A percentile compares a stretch with the other conserved stretches of the same genome.
These are phyloP conservation scores for Luvunga scandens DNA, from an alignment of 345 rosid genomes.

Conservation along the genomic window DNA sequence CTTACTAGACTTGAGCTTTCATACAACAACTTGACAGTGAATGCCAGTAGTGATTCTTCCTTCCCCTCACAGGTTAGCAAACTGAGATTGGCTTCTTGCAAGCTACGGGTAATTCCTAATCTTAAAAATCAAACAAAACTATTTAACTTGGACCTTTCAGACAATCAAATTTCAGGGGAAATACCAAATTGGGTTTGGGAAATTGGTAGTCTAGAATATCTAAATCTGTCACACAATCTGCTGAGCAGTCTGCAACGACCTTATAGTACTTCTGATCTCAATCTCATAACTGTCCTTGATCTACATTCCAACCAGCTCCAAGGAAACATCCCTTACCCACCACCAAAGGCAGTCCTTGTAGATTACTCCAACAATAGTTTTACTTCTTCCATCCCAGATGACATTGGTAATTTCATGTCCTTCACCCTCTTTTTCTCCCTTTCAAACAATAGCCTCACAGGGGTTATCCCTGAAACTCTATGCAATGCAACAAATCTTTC, in stretches of 20 bases:
- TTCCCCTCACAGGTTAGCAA: slow-evolving; percentile 14
- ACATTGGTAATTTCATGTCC: slow-evolving; percentile 13
- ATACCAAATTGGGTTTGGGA: slow-evolving; percentile 48
- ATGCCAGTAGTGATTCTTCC: neutral
- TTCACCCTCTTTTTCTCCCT: slow-evolving; percentile 26
- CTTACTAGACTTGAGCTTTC: slow-evolving; percentile 42
- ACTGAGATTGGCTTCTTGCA: slow-evolving; percentile 47
- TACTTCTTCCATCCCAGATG: slow-evolving; percentile 15
- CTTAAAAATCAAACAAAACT: slow-evolving; percentile 24
- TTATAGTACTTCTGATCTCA: neutral
- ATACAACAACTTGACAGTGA: slow-evolving; percentile 29
- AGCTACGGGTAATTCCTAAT: slow-evolving; percentile 30
- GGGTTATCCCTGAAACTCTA: slow-evolving; percentile 33
- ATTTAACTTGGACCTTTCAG: slow-evolving; percentile 34
- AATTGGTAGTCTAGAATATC: neutral
- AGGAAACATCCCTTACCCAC: slow-evolving; percentile 22
- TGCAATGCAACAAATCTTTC: slow-evolving; percentile 19
- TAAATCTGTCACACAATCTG: slow-evolving; percentile 22
- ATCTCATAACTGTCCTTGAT: slow-evolving; percentile 13
- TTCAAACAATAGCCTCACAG: slow-evolving; percentile 28
- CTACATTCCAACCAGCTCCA: slow-evolving; percentile 28
- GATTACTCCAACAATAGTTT: slow-evolving; percentile 41
- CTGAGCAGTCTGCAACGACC: slow-evolving; percentile 18
- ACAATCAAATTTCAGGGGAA: slow-evolving; percentile 34
- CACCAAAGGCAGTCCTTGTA: neutral